phyloP scores from a whole-genome alignment of 1,284 basidiomycete genomes.

The Moesziomyces parantarcticus region DNA sequence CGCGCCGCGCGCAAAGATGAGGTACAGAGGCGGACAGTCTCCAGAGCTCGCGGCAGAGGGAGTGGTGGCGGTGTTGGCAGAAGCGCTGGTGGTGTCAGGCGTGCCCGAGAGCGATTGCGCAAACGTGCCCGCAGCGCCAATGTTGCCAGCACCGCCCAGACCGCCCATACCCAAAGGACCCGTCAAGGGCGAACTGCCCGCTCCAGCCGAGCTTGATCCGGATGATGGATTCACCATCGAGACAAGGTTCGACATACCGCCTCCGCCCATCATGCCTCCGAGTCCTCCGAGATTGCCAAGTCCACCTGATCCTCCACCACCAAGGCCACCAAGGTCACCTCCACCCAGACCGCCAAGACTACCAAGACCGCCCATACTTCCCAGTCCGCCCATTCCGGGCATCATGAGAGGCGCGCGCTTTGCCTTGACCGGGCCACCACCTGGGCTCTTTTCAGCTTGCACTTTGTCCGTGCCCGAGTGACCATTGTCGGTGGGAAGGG shows the following conservation, averaged over 20 bases:
- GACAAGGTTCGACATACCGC: not conserved
- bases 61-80: not conserved
- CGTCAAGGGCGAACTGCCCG: not conserved
- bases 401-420: not conserved
- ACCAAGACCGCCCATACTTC: conserved; percentile 4
- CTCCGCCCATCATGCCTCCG: not conserved
- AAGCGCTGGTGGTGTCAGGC: not conserved
- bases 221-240: not conserved
- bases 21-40: conserved; percentile 30
- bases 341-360: not conserved
- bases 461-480: too few relatives aligned
- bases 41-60: not conserved
- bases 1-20: conserved; percentile 39
- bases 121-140: not conserved
- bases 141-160: not conserved
- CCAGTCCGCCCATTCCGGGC: not conserved
- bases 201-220: not conserved
- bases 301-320: not conserved
- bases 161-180: not conserved
- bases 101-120: not conserved
- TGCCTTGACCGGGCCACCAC: too few relatives aligned
- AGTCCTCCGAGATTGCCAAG: not conserved
- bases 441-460: too few relatives aligned
- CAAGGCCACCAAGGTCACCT: conserved; percentile 7
- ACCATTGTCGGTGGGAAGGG: too few relatives aligned